Base-by-base conservation (phyloP, 352 stramenopile species). In the Globisporangium recalcitrans region DNA sequence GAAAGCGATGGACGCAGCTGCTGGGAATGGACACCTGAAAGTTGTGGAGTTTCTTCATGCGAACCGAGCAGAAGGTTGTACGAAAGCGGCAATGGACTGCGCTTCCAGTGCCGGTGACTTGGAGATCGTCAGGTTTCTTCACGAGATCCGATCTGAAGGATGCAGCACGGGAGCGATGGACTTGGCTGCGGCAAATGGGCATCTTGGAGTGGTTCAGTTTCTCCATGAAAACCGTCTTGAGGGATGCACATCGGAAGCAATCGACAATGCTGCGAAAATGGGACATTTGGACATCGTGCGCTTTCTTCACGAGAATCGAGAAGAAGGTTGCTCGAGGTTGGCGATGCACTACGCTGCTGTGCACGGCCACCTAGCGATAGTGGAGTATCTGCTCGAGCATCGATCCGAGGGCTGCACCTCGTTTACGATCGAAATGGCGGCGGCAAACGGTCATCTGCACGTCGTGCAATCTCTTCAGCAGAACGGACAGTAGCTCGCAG, bases 281-380 rank as follows among this genome's bases (percentile, higher is more conserved):
- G 49, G 49, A 3, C 49, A 38, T 38, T 14, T 40, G 26, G 49
- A 55, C 19, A 19, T 55, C 27, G 49, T 55, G 27, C 49, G 27
- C 16, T 55, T 24, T 26, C 49, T 55, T 22, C 49, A 55, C 16
- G 49, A 38, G 9, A 31, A 40, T 22, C 49, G 49, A 1, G 11
- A n/a, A 13, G 49, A 55, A 26, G 49, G 49, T 7, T 55, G 49
- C 27, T 55, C 49, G 16, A 22, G 38, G 27, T 27, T 55, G 9
- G 49, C 49, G 49, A 55, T 55, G 49, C 49, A 55, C 49, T 55
- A 55, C 49, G 49, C 49, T 14, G 49, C 49, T 32, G 49, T 32
- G 9, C 24, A 14, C 8, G 49, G 49, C 8, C 49, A 27, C 14
- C 49, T 55, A 7, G 49, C 21, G 49, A 40, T 40, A 21, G 16